These are phyloP conservation scores for Tetraselmis chui DNA, from an alignment of 139 green algal genomes.

Conservation along the genomic window DNA sequence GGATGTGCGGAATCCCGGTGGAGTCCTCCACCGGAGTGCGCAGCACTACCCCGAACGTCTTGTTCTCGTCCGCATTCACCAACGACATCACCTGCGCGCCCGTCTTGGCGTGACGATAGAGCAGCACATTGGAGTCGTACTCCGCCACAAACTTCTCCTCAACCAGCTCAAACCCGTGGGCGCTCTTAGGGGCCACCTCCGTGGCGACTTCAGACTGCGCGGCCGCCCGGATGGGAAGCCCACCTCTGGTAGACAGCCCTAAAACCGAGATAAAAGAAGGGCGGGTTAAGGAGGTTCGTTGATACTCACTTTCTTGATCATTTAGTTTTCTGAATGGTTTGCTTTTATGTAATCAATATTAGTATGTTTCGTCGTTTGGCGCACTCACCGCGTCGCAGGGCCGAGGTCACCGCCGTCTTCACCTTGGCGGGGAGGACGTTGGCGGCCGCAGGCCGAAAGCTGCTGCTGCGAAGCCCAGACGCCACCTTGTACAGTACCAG, in stretches of 20 bases:
- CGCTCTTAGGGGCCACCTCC: slow-evolving; percentile 34
- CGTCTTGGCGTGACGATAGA: slow-evolving; percentile 81
- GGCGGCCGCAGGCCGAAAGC: not conserved
- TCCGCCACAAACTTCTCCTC: slow-evolving; percentile 76
- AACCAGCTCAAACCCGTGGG: slow-evolving; percentile 76
- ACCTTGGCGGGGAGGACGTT: not conserved
- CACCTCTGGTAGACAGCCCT: not conserved
- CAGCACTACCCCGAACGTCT: slow-evolving; percentile 95
- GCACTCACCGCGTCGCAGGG: not conserved
- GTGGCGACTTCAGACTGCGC: slow-evolving; percentile 1
- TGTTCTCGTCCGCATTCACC: slow-evolving; percentile 96
- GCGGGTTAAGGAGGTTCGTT: too few relatives aligned
- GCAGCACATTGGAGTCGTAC: slow-evolving; percentile 67
- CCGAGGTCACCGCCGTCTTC: not conserved
- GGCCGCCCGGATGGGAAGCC: not conserved
- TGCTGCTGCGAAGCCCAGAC: too few relatives aligned
- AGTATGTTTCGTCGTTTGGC: too few relatives aligned
- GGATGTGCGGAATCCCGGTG: slow-evolving; percentile 90
- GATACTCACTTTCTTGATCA: too few relatives aligned
- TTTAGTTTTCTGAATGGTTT: too few relatives aligned
- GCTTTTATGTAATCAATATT: too few relatives aligned
- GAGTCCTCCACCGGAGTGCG: slow-evolving; percentile 83
- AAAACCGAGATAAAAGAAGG: too few relatives aligned
- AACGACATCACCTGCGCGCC: slow-evolving; percentile 90
- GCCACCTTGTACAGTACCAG: too few relatives aligned